Evolutionary conservation across 192 early-diverging fungal genomes (phyloP).

Genomic region (Rhizophlyctis rosea): DNA sequence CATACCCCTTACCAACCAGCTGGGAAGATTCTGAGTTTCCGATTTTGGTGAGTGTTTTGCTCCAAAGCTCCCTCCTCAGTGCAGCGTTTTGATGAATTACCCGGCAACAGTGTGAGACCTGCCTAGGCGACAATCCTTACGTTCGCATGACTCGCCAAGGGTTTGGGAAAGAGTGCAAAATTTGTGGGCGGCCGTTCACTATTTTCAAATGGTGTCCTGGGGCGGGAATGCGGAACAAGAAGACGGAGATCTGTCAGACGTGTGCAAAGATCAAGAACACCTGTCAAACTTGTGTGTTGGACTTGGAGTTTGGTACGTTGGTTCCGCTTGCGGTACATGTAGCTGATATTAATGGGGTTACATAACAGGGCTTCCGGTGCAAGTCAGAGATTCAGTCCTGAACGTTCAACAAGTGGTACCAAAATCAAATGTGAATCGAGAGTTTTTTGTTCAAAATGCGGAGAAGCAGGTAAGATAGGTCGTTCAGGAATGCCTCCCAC

Average conservation of each 20-base stretch:
- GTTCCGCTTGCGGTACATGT: not conserved
- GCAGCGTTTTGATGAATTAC: not conserved
- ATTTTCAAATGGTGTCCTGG: conserved; percentile 97
- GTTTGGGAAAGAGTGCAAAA: conserved; percentile 65
- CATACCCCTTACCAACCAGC: not conserved
- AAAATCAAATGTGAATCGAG: conserved; percentile 78
- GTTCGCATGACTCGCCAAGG: conserved; percentile 78
- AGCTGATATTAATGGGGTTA: not conserved
- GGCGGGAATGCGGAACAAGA: conserved; percentile 91
- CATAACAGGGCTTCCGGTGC: conserved; percentile 72
- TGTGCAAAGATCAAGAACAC: conserved; percentile 99
- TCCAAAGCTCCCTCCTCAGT: not conserved
- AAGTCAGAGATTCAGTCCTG: conserved; percentile 87
- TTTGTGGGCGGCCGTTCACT: conserved; percentile 90
- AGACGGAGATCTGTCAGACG: conserved; percentile 97
- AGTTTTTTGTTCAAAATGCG: conserved; percentile 81
- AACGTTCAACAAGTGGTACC: conserved; percentile 76
- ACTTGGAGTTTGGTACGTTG: conserved; percentile 78
- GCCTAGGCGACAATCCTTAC: conserved; percentile 96
- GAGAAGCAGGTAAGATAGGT: conserved; percentile 45
- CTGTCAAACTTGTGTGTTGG: conserved; percentile 95
- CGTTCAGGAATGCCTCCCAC: too few species aligned
- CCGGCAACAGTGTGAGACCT: conserved; percentile 82
- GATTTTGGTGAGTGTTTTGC: conserved; percentile 34
- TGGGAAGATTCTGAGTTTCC: conserved; percentile 47